Evolutionary conservation across 1,284 basidiomycete genomes (phyloP).

Genomic region (Exobasidium cylindrosporum): DNA sequence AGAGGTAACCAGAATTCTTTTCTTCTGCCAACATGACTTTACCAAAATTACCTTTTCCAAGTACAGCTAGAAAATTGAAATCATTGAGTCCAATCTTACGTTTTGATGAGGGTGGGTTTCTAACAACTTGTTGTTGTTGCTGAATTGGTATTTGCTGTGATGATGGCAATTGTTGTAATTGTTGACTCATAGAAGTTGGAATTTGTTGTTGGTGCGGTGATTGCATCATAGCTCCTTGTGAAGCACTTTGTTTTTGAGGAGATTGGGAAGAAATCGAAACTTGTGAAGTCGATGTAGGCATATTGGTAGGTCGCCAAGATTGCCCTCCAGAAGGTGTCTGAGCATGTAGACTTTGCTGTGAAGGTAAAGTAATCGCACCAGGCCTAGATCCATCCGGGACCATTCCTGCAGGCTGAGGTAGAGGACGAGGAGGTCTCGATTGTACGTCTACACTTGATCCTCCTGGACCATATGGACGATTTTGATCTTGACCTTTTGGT

Average conservation of each 20-base stretch:
- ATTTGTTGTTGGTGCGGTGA: not conserved
- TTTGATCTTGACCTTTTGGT: not conserved
- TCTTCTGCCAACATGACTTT: constrained; percentile 99
- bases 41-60: constrained; percentile 99
- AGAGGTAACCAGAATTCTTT: constrained; percentile 81
- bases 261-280: not conserved
- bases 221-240: not conserved
- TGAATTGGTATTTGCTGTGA: constrained; percentile 10
- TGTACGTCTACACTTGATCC: not conserved
- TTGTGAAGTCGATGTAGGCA: not conserved
- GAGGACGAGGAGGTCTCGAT: constrained; percentile 4
- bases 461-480: not conserved
- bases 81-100: constrained; percentile 94
- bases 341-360: not conserved
- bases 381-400: not conserved
- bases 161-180: constrained; percentile 9
- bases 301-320: not conserved
- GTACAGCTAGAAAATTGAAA: constrained; percentile 97
- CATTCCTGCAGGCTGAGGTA: constrained; percentile 2
- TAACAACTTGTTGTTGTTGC: constrained; percentile 21
- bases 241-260: not conserved
- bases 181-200: not conserved
- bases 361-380: not conserved
- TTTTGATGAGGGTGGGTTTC: constrained; percentile 57
- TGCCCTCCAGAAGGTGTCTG: not conserved